Evolutionary conservation across 2,329 filamentous ascomycete genomes (phyloP).

Genomic region (Harringtonia aguacate): DNA sequence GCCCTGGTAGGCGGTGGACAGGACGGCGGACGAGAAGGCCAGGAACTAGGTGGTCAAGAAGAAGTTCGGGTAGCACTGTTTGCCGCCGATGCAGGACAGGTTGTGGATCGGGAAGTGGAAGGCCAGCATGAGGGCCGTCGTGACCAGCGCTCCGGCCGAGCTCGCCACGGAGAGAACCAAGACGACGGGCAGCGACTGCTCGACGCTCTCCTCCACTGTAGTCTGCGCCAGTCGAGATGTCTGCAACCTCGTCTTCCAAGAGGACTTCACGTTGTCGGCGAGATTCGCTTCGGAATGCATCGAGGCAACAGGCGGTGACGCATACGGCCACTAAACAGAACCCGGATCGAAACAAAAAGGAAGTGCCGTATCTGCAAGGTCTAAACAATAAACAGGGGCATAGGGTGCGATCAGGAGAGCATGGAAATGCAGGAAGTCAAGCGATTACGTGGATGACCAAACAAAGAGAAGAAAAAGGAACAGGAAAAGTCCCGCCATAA

Average conservation of each 20-base stretch:
- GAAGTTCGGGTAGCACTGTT: slow-evolving; percentile 10
- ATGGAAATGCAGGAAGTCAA: no score
- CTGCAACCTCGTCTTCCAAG: slow-evolving; percentile 1
- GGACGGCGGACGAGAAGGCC: not conserved
- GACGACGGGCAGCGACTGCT: not conserved
- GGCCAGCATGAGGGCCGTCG: slow-evolving; percentile 1
- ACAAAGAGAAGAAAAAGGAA: no score
- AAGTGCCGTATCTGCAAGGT: no score
- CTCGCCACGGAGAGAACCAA: not conserved
- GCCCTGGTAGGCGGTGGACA: slow-evolving; percentile 1
- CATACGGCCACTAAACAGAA: no score
- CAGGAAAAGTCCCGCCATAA: no score
- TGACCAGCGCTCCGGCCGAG: slow-evolving; percentile 1
- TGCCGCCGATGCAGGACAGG: not conserved
- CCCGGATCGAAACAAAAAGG: no score
- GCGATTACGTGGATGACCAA: no score
- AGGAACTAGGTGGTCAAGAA: slow-evolving; percentile 9
- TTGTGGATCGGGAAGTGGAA: slow-evolving; percentile 7
- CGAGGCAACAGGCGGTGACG: not conserved
- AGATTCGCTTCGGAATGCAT: not conserved
- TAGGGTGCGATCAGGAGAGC: no score
- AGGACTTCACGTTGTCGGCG: not conserved
- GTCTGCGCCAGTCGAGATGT: not conserved
- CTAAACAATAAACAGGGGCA: no score
- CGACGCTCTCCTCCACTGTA: not conserved